Percentiles rank a stretch among this genome's conserved stretches.
These are phyloP conservation scores for Lichina pygmaea DNA, from an alignment of 495 filamentous ascomycete genomes.

Conservation along the genomic window DNA sequence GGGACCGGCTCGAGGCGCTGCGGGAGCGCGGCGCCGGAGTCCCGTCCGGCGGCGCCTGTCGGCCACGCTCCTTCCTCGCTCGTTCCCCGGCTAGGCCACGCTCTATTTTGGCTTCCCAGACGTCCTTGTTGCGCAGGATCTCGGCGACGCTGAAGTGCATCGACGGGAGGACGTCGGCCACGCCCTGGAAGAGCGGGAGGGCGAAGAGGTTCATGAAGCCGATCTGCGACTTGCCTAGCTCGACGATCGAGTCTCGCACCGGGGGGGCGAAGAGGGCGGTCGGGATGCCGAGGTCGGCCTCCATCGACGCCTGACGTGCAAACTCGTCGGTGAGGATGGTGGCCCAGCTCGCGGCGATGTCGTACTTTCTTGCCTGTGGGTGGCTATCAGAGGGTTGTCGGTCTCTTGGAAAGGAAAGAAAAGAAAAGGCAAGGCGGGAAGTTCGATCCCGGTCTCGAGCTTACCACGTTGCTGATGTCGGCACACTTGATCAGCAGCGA, in stretches of 20 bases:
- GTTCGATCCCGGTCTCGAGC: constrained; percentile 10
- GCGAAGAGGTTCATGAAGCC: constrained; percentile 94
- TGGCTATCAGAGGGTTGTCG: constrained; percentile 6
- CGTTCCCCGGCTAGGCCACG: constrained; percentile 16
- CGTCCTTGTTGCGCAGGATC: constrained; percentile 40
- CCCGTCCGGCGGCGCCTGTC: constrained; percentile 6
- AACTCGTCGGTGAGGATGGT: constrained; percentile 82
- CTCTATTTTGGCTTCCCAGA: constrained; percentile 45
- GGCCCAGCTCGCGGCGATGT: constrained; percentile 65
- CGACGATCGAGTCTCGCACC: constrained; percentile 50
- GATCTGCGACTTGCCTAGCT: constrained; percentile 68
- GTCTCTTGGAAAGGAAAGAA: not conserved
- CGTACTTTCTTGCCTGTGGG: constrained; percentile 50
- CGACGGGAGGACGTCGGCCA: constrained; percentile 57
- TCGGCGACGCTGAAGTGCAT: constrained; percentile 65
- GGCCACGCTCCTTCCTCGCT: not conserved
- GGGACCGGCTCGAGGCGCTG: not conserved
- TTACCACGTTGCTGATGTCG: constrained; percentile 92
- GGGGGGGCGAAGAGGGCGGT: constrained; percentile 68
- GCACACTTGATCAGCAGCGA: constrained; percentile 90
- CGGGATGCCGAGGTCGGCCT: constrained; percentile 58
- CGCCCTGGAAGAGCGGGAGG: constrained; percentile 62
- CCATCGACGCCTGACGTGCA: constrained; percentile 75
- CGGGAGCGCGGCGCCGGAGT: constrained; percentile 13
- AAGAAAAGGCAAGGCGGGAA: not conserved